Evolutionary conservation across 208 protist species (phyloP).

Genomic region (Herpetomonas muscarum): DNA sequence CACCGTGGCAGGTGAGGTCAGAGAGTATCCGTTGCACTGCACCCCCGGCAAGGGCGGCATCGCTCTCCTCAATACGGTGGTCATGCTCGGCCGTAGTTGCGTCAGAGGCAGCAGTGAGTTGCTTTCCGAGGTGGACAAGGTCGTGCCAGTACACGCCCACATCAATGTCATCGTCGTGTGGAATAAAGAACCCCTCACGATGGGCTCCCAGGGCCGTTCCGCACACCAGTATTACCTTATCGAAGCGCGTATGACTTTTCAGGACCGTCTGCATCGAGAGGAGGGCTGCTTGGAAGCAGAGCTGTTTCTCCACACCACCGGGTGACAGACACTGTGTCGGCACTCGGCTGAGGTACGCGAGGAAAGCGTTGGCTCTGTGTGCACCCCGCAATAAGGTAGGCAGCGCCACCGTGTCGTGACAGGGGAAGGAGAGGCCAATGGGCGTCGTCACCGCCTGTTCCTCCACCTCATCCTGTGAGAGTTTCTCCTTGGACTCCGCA

Average conservation of each 20-base stretch:
- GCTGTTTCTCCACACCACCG: conserved; percentile 34
- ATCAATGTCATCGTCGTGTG: conserved; percentile 86
- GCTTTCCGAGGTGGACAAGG: conserved; percentile 8
- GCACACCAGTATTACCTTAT: conserved; percentile 72
- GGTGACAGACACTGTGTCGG: not conserved
- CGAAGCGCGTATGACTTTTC: not conserved
- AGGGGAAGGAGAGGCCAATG: no score
- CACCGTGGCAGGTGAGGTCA: conserved; percentile 17
- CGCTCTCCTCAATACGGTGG: not conserved
- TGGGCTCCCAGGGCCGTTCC: conserved; percentile 80
- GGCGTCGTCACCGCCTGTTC: no score
- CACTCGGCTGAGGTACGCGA: no score
- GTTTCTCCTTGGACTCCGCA: no score
- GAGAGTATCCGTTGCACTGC: conserved; percentile 33
- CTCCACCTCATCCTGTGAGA: no score
- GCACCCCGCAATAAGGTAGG: no score
- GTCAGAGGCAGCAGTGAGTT: not conserved
- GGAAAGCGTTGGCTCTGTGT: no score
- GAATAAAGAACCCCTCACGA: conserved; percentile 81
- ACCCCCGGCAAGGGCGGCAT: conserved; percentile 8
- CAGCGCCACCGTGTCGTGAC: no score
- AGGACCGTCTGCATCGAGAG: conserved; percentile 44
- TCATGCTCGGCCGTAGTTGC: not conserved
- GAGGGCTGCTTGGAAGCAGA: conserved; percentile 58
- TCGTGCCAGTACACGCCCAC: conserved; percentile 73